A percentile compares a stretch with the other conserved stretches of the same genome.
These are phyloP conservation scores for Acaromyces ingoldii DNA, from an alignment of 1,284 basidiomycete genomes.

Conservation along the genomic window DNA sequence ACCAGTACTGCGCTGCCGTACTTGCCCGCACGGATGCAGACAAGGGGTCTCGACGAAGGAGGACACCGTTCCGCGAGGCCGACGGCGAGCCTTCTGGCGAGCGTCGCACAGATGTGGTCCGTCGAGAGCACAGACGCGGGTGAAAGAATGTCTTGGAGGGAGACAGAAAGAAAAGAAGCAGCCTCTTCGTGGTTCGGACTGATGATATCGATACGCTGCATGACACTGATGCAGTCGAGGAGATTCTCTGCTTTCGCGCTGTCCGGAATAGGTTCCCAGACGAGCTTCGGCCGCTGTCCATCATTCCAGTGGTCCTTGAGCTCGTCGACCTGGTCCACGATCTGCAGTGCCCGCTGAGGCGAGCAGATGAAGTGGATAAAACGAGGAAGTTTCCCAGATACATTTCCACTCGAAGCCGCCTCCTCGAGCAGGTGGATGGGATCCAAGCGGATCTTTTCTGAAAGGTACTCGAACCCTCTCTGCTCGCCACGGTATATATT, in stretches of 20 bases:
- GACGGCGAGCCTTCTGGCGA: not conserved
- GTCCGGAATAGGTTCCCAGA: conserved; percentile 18
- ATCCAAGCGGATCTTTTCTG: conserved; percentile 13
- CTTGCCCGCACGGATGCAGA: not conserved
- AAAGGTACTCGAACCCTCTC: conserved; percentile 15
- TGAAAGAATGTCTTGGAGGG: no score
- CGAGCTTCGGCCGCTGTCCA: not conserved
- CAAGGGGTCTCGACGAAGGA: no score
- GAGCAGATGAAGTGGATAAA: conserved; percentile 15
- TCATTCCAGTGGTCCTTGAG: not conserved
- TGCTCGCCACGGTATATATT: conserved; percentile 14
- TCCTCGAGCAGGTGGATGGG: conserved; percentile 10
- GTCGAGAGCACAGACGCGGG: no score
- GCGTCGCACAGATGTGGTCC: no score
- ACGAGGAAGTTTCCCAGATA: not conserved
- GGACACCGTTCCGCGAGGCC: no score
- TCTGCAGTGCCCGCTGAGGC: conserved; percentile 6
- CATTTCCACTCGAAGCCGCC: not conserved
- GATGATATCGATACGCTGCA: conserved; percentile 5
- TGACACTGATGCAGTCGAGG: conserved; percentile 1
- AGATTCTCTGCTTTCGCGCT: conserved; percentile 12
- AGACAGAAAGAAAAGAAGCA: conserved; percentile 7
- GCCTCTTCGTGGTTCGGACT: conserved; percentile 19
- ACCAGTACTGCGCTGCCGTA: no score
- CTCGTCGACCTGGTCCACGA: conserved; percentile 9